Evolutionary conservation across 2,329 filamentous ascomycete species (phyloP).

Genomic region (Aureobasidium zeae): DNA sequence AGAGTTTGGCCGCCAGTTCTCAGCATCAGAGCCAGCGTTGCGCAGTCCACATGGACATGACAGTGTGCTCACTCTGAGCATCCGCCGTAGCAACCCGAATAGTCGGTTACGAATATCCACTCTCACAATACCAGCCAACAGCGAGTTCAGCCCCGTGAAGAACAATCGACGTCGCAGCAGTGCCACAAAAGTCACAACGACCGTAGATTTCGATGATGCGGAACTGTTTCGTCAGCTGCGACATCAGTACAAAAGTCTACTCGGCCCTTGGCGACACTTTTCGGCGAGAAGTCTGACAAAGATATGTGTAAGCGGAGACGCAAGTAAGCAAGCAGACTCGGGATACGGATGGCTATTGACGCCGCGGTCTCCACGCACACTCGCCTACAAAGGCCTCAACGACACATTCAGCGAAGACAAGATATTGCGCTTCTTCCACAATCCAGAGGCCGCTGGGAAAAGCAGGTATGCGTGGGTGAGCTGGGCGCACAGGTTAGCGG

Average conservation of each 20-base stretch:
- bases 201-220: constrained; percentile 28
- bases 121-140: constrained; percentile 25
- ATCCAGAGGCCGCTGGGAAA: constrained; percentile 29
- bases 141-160: constrained; percentile 22
- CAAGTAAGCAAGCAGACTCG: constrained; percentile 22
- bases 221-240: constrained; percentile 26
- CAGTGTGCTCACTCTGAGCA: constrained; percentile 26
- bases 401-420: constrained; percentile 34
- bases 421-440: constrained; percentile 29
- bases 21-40: constrained; percentile 15
- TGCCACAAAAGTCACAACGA: constrained; percentile 19
- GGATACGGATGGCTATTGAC: constrained; percentile 25
- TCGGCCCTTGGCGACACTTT: constrained; percentile 23
- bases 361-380: constrained; percentile 23
- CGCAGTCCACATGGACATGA: constrained; percentile 19
- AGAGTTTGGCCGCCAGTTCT: constrained; percentile 19
- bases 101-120: constrained; percentile 21
- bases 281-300: constrained; percentile 26
- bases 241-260: constrained; percentile 22
- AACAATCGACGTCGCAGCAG: constrained; percentile 15
- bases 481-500: constrained; percentile 33
- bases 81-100: constrained; percentile 24
- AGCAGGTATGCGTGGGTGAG: constrained; percentile 36
- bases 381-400: constrained; percentile 25
- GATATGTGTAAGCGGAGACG: constrained; percentile 24